Evolutionary conservation across 345 rosid species (phyloP).

Genomic region (Heritiera littoralis): DNA sequence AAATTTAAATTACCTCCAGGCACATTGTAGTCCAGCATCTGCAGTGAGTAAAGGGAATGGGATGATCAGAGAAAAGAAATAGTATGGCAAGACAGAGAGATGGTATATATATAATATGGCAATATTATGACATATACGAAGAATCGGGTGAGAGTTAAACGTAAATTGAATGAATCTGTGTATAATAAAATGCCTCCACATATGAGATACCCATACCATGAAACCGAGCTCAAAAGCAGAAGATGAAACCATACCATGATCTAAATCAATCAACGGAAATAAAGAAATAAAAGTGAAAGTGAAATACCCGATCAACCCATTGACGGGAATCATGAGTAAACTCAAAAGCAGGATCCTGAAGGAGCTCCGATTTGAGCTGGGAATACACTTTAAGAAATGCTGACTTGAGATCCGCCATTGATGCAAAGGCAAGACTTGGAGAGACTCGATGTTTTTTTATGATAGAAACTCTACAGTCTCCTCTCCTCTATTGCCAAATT

Average conservation of each 20-base stretch:
- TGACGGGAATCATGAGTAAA: constrained; percentile 67
- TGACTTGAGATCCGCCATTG: constrained; percentile 79
- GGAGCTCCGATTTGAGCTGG: constrained; percentile 65
- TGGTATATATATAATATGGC: too few relatives aligned
- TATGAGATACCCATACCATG: not conserved
- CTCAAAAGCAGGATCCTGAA: constrained; percentile 78
- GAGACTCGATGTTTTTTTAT: not conserved
- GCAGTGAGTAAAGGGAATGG: constrained; percentile 27
- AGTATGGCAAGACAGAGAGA: not conserved
- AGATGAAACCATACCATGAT: not conserved
- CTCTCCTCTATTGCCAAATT: not conserved
- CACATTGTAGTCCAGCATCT: constrained; percentile 95
- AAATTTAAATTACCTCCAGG: constrained; percentile 62
- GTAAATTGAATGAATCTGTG: not conserved
- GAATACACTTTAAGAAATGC: constrained; percentile 60
- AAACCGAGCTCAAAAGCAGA: not conserved
- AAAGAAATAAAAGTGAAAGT: not conserved
- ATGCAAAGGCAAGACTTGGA: constrained; percentile 1
- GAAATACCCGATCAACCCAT: constrained; percentile 71
- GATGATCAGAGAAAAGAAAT: not conserved
- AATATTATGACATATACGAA: not conserved
- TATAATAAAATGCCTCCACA: not conserved
- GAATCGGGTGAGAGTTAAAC: not conserved
- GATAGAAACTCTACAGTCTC: not conserved
- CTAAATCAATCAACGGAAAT: not conserved